Evolutionary conservation across 306 rosid genomes (phyloP), one percentile per base, ranked within the genome.

Genomic region (Carpinus viminea): DNA sequence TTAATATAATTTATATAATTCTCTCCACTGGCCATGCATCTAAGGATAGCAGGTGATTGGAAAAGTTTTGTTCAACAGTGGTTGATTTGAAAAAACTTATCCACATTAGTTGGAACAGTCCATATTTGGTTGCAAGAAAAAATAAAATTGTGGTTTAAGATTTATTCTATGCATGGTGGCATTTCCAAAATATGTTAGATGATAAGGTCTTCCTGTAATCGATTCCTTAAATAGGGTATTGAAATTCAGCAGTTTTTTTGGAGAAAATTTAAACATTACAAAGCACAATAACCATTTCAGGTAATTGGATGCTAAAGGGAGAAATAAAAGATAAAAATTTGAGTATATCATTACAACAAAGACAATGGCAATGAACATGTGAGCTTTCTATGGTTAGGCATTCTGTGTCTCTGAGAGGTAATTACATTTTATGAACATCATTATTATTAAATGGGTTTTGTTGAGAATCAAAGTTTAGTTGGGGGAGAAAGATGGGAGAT

Each of bases 1-100:
- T 72, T 43, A 79, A 62, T 76, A 76, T 75, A 47, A 70, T 55
- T 53, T 74, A 24, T 54, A 13, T 73, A 72, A 75, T 36, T 54
- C 16, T 28, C 45, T 13, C n/a, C 7, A 61, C 68, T 5, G 7
- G 15, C 41, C 18, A 13, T 4, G 38, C 9, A 28, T 13, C 68
- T 43, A 61, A 61, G 68, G 41, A 61, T 61, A 13, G 68, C 68
- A 26, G 43, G 18, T 28, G 68, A 61, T 28, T 11, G 65, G 34
- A 21, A 59, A 59, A 59, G 5, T 9, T 59, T 59, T 12, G 52
- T 10, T 24, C 34, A 12, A 28, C 18, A 1, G 43, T 61, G 68
- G 8, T 61, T 61, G 41, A 61, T 61, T 4, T 4, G 41, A 28
- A 61, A 61, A 61, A 12, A 28, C 18, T 61, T 7, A n/a, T 5